Base-by-base conservation (phyloP, 305 asterid genomes). In the Fraxinus angustifolia region DNA sequence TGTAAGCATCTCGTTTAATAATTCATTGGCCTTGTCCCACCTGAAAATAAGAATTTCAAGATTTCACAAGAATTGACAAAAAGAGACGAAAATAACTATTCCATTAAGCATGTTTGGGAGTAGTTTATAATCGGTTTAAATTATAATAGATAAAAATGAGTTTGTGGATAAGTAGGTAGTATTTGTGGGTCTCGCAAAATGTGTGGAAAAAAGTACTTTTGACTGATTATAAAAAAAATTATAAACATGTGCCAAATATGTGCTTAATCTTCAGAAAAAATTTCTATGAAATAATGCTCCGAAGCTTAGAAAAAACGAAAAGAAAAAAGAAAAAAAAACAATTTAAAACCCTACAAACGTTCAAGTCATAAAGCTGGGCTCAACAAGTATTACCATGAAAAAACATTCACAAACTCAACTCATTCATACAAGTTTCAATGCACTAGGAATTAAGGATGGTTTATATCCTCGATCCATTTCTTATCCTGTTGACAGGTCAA, bases 1-100 rank as follows among this genome's bases (percentile, higher is more conserved):
- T 80, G 90, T 89, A 78, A 86, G 89, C 97, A 94, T 91, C 85
- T 93, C 96, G 81, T 88, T 90, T 84, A 94, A 88, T 88, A 93
- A 87, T 80, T 88, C 95, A 77, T 80, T 86, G 79, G 86, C 94
- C 88, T 85, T 83, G 79, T 91, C 92, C 95, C 95, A 92, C 90
- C 99, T 94, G 90, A 83, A 82, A 80, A 83, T 33, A 79, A 75
- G 76, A 82, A 88, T 76, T 81, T 73, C 78, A 72, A 79, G 65
- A 77, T n/a, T 72, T 84, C 80, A 81, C 19, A 79, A 19, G 67
- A 33, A 77, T 73, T 77, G 75, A 28, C 31, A 76, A 81, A 76
- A 10, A 74, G 23, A 79, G 8, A 81, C 35, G 80, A 76, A 60
- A 31, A 73, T 5, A 3, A 30, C 38, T 36, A 42, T 19, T 21